phyloP scores from a whole-genome alignment of 176 grass and related monocot species.

The Oryza rufipogon region DNA sequence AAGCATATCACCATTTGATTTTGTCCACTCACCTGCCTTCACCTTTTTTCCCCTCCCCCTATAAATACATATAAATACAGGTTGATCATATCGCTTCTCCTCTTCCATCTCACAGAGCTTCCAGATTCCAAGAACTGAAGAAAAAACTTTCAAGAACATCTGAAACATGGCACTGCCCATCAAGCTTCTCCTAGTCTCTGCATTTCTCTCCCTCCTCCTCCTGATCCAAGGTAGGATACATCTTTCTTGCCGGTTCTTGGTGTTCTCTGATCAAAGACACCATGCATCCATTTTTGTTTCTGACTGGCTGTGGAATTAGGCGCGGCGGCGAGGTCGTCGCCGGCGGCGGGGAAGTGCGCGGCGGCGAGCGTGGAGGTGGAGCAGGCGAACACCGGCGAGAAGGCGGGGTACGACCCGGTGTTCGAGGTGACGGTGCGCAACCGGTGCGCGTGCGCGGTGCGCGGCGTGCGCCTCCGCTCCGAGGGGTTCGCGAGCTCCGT shows the following conservation, averaged over 20 bases:
- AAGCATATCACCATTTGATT: background rate
- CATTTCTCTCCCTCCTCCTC: slow-evolving; percentile 33
- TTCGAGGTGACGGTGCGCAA: slow-evolving; percentile 76
- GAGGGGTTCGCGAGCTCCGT: slow-evolving; percentile 75
- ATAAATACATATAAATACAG: background rate
- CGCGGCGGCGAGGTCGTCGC: background rate
- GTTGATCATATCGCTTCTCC: background rate
- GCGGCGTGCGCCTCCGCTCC: slow-evolving; percentile 45
- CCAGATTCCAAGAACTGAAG: background rate
- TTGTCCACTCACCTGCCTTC: background rate
- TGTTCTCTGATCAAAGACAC: background rate
- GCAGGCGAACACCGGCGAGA: slow-evolving; percentile 55
- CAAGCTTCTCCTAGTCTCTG: slow-evolving; percentile 39
- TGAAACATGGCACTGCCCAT: background rate
- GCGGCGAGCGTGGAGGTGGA: slow-evolving; percentile 57
- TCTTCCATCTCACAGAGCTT: background rate
- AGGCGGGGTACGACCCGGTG: slow-evolving; percentile 50
- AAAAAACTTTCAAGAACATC: background rate
- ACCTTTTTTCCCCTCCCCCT: background rate
- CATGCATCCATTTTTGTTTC: background rate
- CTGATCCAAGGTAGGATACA: slow-evolving; percentile 33
- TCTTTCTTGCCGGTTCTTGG: background rate
- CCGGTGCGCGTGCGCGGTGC: slow-evolving; percentile 54
- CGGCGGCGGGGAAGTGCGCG: slow-evolving; percentile 26
- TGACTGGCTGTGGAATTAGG: background rate